Evolutionary conservation across 768 basidiomycete genomes (phyloP), one percentile per base, ranked within the genome.

Genomic region (Pulveroboletus sp.): DNA sequence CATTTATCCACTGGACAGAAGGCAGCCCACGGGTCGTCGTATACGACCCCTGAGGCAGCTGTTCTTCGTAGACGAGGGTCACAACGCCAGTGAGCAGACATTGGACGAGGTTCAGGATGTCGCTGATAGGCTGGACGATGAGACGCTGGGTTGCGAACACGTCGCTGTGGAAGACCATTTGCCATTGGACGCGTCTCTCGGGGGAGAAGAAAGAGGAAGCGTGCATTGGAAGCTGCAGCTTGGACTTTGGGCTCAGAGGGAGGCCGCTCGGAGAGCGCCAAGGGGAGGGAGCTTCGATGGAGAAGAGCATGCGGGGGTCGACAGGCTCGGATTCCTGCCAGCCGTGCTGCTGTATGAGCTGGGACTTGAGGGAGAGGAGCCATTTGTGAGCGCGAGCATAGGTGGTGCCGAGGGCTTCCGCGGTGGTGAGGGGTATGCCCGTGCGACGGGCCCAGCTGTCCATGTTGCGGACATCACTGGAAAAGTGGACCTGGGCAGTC

Each of bases 201-300:
- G 87, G 87, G 43, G 84, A 86, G 72, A 91, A 92, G 70, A 92
- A 91, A 24, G 89, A 88, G 36, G 83, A 84, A 35, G 89, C 88
- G 55, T 90, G 82, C 50, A 82, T 75, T 8, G 89, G 89, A 32
- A 91, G 77, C 61, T 86, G 83, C 7, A 90, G 73, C 40, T 76
- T 82, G 59, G 87, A 72, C 60, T 81, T 76, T 50, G 89, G 89
- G 48, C 86, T 84, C 38, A 86, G 84, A 7, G 89, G 88, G 39
- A 90, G 76, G 56, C 86, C 85, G 50, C 78, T 76, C 14, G 82
- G 77, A 15, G 89, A 86, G 59, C 85, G 83, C 81, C 84, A 86
- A 15, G 86, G 87, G 49, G 85, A 83, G 27, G 81, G 78, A 5
- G 83, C 83, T 67, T 90, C 87, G 66, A 92, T 78, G 48, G 83